Evolutionary conservation across 139 green algal genomes (phyloP).

Genomic region (Axilococcus clingmanii): DNA sequence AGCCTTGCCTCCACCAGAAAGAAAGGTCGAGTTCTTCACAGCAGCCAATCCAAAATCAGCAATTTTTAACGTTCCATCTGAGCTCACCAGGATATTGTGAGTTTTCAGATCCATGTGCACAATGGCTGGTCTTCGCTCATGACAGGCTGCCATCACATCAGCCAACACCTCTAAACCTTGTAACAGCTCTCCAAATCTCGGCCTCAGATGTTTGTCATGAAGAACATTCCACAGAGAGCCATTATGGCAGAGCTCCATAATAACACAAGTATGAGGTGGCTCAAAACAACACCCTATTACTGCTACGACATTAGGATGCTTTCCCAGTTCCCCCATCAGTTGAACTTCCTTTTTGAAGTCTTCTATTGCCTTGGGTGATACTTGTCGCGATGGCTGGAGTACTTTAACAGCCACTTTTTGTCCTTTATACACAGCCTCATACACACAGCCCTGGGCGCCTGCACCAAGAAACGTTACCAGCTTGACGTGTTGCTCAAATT

Average conservation of each 20-base stretch:
- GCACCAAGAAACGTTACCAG: constrained; percentile 12
- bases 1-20: constrained; percentile 5
- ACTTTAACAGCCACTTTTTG: constrained; percentile 20
- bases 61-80: background rate
- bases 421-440: constrained; percentile 6
- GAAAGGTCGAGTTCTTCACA: constrained; percentile 3
- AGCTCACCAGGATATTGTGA: constrained; percentile 11
- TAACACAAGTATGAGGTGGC: constrained; percentile 7
- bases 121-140: constrained; percentile 9
- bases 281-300: constrained; percentile 15
- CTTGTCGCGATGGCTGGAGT: constrained; percentile 10
- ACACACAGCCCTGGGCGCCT: constrained; percentile 8
- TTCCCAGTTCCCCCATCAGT: constrained; percentile 7
- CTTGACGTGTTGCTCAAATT: constrained; percentile 9
- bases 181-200: constrained; percentile 16
- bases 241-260: constrained; percentile 9
- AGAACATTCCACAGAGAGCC: constrained; percentile 1
- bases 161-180: constrained; percentile 16
- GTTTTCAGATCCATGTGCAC: constrained; percentile 26
- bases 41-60: constrained; percentile 28
- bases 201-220: constrained; percentile 10
- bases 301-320: constrained; percentile 7
- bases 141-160: constrained; percentile 13
- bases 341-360: constrained; percentile 13
- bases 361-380: background rate